Percentiles rank a stretch among this genome's conserved stretches.
Conservation (phyloP, 768 basidiomycete genomes). For the Podaxis sp. region DNA sequence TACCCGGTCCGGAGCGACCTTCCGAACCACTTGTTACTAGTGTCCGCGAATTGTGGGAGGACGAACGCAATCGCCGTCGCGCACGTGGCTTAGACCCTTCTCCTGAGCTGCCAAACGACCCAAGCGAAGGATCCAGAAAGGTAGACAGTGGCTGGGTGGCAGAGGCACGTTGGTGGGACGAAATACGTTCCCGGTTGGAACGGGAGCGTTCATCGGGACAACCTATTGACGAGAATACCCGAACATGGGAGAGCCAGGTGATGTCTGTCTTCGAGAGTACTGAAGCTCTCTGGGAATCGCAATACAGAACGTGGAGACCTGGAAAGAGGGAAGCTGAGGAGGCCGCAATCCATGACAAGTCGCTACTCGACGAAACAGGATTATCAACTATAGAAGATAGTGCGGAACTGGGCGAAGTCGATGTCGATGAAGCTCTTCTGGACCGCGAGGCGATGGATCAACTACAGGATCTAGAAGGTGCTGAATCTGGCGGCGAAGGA, state of each 20-base stretch:
- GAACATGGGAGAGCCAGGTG: conserved; percentile 67
- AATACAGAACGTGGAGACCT: conserved; percentile 61
- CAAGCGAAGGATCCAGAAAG: conserved; percentile 61
- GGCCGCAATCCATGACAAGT: conserved; percentile 5
- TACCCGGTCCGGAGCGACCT: conserved; percentile 52
- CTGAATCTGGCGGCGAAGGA: conserved; percentile 31
- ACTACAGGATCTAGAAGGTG: conserved; percentile 29
- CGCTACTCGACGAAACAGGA: conserved; percentile 33
- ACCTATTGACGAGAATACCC: conserved; percentile 17
- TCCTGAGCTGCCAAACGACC: conserved; percentile 70
- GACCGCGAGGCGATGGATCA: background rate
- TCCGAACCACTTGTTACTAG: conserved; percentile 80
- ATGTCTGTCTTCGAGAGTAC: conserved; percentile 91
- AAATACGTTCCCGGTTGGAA: conserved; percentile 63
- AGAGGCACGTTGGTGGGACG: conserved; percentile 76
- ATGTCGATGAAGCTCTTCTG: conserved; percentile 18
- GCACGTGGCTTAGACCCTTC: conserved; percentile 70
- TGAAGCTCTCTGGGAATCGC: conserved; percentile 79
- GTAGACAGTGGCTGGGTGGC: conserved; percentile 65
- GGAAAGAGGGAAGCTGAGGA: conserved; percentile 17
- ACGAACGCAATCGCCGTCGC: conserved; percentile 78
- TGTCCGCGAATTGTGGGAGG: conserved; percentile 95
- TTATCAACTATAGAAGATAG: conserved; percentile 33
- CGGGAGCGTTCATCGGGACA: conserved; percentile 30
- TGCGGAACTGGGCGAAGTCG: conserved; percentile 24